These are phyloP conservation scores for Metschnikowia koreensis DNA, from an alignment of 805 yeast genomes.

Conservation along the genomic window DNA sequence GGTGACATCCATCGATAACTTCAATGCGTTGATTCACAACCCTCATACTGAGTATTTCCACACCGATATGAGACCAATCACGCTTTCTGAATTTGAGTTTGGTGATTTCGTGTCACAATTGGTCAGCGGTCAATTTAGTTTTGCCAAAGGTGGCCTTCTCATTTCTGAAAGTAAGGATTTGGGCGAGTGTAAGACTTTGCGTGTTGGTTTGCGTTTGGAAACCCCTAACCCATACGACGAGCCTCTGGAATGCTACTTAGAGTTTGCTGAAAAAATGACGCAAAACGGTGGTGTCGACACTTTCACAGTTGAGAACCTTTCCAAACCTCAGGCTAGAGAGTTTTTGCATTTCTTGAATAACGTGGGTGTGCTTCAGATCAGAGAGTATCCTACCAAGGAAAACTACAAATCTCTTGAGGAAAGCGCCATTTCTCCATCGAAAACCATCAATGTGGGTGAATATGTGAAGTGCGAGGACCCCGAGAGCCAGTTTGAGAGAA, in stretches of 20 bases:
- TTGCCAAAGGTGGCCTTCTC: slow-evolving; percentile 63
- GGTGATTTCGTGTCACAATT: slow-evolving; percentile 55
- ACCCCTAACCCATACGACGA: slow-evolving; percentile 57
- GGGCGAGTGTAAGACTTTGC: slow-evolving; percentile 50
- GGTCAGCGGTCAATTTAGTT: slow-evolving; percentile 50
- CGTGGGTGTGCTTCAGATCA: slow-evolving; percentile 32
- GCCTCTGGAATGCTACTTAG: slow-evolving; percentile 49
- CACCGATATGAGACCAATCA: slow-evolving; percentile 52
- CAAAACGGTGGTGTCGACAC: slow-evolving; percentile 32
- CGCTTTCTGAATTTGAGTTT: slow-evolving; percentile 61
- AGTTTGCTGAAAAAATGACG: slow-evolving; percentile 49
- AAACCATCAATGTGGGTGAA: slow-evolving; percentile 16
- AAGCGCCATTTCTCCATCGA: slow-evolving; percentile 2
- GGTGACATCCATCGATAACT: slow-evolving; percentile 68
- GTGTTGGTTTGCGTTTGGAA: slow-evolving; percentile 54
- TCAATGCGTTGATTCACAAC: slow-evolving; percentile 57
- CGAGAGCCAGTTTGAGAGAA: slow-evolving; percentile 26
- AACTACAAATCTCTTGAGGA: slow-evolving; percentile 18
- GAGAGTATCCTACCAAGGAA: slow-evolving; percentile 33
- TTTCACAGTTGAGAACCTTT: slow-evolving; percentile 26
- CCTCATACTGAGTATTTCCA: slow-evolving; percentile 62
- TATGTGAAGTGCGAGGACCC: slow-evolving; percentile 20
- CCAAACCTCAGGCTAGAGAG: slow-evolving; percentile 30
- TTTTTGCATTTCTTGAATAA: slow-evolving; percentile 33
- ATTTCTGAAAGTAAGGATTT: slow-evolving; percentile 58